Conservation (phyloP, 805 yeast species). For the Maudiozyma bulderi region DNA sequence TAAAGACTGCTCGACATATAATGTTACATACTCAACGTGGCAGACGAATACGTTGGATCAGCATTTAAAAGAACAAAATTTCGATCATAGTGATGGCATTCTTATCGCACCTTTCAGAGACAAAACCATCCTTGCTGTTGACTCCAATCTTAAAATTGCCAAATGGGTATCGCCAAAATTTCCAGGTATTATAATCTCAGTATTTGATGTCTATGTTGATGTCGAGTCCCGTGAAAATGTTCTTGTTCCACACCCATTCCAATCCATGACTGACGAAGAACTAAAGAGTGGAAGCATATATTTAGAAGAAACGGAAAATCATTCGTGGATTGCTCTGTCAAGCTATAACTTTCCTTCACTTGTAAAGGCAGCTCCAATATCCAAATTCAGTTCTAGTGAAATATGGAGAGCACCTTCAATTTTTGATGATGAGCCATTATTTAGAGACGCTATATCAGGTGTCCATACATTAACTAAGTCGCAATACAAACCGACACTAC, state of each 20-base stretch:
- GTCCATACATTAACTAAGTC: slow-evolving; percentile 33
- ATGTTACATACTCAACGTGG: slow-evolving; percentile 81
- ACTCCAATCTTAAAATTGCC: slow-evolving; percentile 57
- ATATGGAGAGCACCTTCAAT: slow-evolving; percentile 35
- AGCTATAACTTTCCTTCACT: slow-evolving; percentile 68
- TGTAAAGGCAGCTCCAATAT: slow-evolving; percentile 68
- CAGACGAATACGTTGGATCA: slow-evolving; percentile 80
- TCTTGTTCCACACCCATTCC: slow-evolving; percentile 60
- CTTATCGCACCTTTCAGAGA: slow-evolving; percentile 82
- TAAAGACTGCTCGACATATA: slow-evolving; percentile 63
- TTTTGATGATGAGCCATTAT: slow-evolving; percentile 31
- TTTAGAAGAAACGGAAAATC: slow-evolving; percentile 51
- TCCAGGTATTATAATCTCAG: slow-evolving; percentile 63
- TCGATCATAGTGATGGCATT: slow-evolving; percentile 56
- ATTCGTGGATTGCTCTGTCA: slow-evolving; percentile 83
- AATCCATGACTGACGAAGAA: slow-evolving; percentile 16
- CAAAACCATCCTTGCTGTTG: slow-evolving; percentile 66
- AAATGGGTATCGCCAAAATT: slow-evolving; percentile 64
- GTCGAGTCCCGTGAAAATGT: slow-evolving; percentile 31
- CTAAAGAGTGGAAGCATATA: slow-evolving; percentile 42
- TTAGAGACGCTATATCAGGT: slow-evolving; percentile 39
- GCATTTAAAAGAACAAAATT: slow-evolving; percentile 39
- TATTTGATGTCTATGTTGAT: slow-evolving; percentile 59
- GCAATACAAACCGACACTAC: slow-evolving; percentile 11
- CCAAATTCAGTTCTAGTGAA: slow-evolving; percentile 42